A percentile compares a stretch with the other conserved stretches of the same genome.
Conservation (phyloP, 768 basidiomycete species). For the Pholiota microspora region DNA sequence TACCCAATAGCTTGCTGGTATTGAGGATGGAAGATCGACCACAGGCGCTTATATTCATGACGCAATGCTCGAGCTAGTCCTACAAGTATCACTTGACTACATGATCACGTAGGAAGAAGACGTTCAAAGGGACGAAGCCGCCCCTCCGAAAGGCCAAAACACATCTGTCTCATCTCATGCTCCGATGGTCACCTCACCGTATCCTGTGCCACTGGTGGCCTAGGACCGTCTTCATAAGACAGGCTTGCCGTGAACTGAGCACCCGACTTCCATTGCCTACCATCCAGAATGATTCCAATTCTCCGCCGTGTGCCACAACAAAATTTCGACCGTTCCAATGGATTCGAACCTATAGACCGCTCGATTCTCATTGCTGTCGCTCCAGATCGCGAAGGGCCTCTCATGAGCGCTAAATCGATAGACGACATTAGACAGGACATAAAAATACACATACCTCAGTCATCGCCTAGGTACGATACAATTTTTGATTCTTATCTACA, state of each 20-base stretch:
- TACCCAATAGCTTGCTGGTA: too few species aligned
- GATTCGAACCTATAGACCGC: slow-evolving; percentile 24
- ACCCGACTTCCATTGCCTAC: not conserved
- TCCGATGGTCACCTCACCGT: too few species aligned
- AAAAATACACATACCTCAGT: slow-evolving; percentile 24
- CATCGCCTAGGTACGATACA: slow-evolving; percentile 21
- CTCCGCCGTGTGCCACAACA: slow-evolving; percentile 9
- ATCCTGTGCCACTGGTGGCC: too few species aligned
- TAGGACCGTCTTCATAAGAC: not conserved
- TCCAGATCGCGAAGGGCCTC: slow-evolving; percentile 32
- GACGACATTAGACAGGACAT: slow-evolving; percentile 29
- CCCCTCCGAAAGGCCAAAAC: too few species aligned
- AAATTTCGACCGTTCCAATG: slow-evolving; percentile 4
- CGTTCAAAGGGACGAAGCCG: too few species aligned
- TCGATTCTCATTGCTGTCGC: slow-evolving; percentile 28
- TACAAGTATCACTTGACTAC: too few species aligned
- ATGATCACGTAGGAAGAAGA: too few species aligned
- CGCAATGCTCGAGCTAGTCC: too few species aligned
- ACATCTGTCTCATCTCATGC: too few species aligned
- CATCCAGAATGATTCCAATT: slow-evolving; percentile 8
- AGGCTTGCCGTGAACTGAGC: not conserved
- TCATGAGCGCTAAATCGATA: slow-evolving; percentile 23
- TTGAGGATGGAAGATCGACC: too few species aligned
- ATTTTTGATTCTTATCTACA: slow-evolving; percentile 5
- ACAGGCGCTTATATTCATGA: too few species aligned